phyloP scores from a whole-genome alignment of 176 grass and related monocot species.

The Zea mays region Zm-B73-REFERENCE-NAM-5.0 NC_050098.1:112323501-112324000 shows the following conservation, averaged over 20 bases:
- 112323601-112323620: neutral
- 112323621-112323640: neutral
- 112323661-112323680: constrained; percentile 17
- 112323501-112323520: no score
- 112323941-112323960: neutral
- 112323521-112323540: no score
- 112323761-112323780: neutral
- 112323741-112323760: neutral
- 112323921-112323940: neutral
- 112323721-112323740: neutral
- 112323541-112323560: no score
- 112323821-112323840: neutral
- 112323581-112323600: neutral
- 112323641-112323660: neutral
- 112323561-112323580: no score
- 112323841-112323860: neutral
- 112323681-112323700: neutral
- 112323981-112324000: neutral
- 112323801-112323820: neutral
- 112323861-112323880: neutral
- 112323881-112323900: neutral
- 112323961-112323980: neutral
- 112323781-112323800: neutral
- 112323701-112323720: neutral
- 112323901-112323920: neutral